Evolutionary conservation across 2,329 filamentous ascomycete genomes (phyloP).

Genomic region (Ophiostoma australiae): DNA sequence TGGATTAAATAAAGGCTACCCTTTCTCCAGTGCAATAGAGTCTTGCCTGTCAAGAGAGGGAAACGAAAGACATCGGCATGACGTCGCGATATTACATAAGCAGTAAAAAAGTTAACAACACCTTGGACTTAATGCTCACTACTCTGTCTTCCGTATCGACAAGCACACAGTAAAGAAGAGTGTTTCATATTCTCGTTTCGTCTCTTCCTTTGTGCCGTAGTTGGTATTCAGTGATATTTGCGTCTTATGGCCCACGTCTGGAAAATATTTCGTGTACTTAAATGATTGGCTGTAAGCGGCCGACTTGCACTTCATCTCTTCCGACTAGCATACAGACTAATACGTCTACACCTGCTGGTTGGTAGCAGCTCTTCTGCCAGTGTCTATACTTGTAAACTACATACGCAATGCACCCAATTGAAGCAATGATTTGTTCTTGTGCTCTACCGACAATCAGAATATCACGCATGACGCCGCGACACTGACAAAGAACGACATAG

Average conservation of each 20-base stretch:
- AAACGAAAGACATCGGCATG: neutral
- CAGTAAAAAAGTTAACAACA: neutral
- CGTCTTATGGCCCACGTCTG: neutral
- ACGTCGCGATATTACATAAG: neutral
- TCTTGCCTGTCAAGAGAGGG: no score
- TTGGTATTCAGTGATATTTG: neutral
- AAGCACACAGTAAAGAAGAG: no score
- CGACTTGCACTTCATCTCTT: neutral
- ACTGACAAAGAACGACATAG: neutral
- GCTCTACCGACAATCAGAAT: neutral
- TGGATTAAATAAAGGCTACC: no score
- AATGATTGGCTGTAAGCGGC: constrained; percentile 4
- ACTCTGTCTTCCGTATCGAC: no score
- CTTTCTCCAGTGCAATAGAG: no score
- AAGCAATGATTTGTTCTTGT: constrained; percentile 2
- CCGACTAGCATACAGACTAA: neutral
- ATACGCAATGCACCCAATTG: neutral
- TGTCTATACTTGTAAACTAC: neutral
- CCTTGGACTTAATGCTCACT: no score
- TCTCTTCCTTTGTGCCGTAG: neutral
- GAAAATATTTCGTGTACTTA: neutral
- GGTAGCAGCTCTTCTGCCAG: neutral
- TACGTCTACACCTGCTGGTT: neutral
- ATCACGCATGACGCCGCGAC: neutral
- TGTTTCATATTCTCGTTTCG: neutral